Conservation (phyloP, 2,329 filamentous ascomycete genomes). For the Ceratocystis destructans region DNA sequence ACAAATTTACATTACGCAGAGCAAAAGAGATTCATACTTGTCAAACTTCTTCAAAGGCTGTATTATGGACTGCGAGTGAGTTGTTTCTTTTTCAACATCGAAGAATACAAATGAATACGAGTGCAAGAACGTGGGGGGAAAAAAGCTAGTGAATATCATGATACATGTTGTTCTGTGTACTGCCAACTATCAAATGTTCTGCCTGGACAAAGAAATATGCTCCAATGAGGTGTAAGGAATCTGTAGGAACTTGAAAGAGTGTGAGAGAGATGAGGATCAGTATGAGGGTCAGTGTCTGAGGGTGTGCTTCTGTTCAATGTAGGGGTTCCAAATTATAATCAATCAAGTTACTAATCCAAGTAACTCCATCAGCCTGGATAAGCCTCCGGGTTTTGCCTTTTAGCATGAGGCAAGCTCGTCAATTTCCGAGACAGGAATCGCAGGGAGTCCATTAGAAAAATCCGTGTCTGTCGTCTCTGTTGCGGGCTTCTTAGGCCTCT, state of each 20-base stretch:
- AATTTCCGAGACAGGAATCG: constrained; percentile 12
- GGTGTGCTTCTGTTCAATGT: neutral
- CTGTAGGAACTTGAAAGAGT: neutral
- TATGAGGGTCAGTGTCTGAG: neutral
- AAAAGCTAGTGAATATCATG: constrained; percentile 7
- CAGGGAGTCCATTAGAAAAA: constrained; percentile 14
- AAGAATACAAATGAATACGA: constrained; percentile 4
- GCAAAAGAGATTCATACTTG: neutral
- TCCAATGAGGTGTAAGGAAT: constrained; percentile 2
- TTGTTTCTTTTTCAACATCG: neutral
- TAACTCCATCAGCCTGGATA: neutral
- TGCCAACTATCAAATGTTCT: constrained; percentile 14
- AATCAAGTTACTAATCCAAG: neutral
- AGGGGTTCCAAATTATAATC: constrained; percentile 4
- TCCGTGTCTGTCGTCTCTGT: neutral
- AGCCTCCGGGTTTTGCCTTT: neutral
- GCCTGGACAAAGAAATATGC: constrained; percentile 5
- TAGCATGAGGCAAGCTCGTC: constrained; percentile 12
- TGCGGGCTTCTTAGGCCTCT: constrained; percentile 9
- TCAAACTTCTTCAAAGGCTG: constrained; percentile 1
- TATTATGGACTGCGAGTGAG: neutral
- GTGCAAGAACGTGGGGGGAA: neutral
- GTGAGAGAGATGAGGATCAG: constrained; percentile 1
- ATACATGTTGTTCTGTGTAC: constrained; percentile 16
- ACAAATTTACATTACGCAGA: neutral